Percentiles rank a stretch among this genome's conserved stretches.
Conservation (phyloP, 108 stramenopile genomes). For the Fragilaria radians region DNA sequence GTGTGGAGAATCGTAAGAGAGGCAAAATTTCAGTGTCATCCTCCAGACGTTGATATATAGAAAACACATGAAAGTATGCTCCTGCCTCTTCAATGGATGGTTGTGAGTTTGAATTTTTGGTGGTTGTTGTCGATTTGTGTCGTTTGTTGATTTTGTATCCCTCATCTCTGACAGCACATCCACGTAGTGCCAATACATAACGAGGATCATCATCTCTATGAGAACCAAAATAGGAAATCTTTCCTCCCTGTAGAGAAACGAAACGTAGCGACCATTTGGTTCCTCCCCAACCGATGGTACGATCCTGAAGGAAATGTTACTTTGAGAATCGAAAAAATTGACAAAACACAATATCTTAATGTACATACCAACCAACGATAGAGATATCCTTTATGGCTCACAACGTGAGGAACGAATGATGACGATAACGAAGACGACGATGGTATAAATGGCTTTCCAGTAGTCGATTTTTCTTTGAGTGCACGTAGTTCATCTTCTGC, state of each 20-base stretch:
- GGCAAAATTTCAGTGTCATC: constrained; percentile 57
- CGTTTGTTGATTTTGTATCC: constrained; percentile 61
- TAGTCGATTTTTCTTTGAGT: no score
- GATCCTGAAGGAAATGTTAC: no score
- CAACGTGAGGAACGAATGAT: not conserved
- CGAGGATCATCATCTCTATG: constrained; percentile 55
- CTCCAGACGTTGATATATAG: constrained; percentile 40
- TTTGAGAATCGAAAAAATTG: no score
- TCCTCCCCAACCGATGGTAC: constrained; percentile 73
- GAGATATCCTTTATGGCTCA: not conserved
- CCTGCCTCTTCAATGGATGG: constrained; percentile 40
- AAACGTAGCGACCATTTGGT: constrained; percentile 75
- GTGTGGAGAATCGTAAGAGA: constrained; percentile 68
- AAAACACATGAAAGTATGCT: constrained; percentile 77
- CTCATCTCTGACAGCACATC: constrained; percentile 80
- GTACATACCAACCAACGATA: not conserved
- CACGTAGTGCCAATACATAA: constrained; percentile 52
- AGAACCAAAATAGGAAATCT: constrained; percentile 47
- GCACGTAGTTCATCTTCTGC: no score
- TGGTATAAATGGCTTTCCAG: no score
- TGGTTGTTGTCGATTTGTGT: constrained; percentile 11
- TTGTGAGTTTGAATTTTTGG: no score
- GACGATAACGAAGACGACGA: no score
- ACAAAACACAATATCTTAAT: not conserved
- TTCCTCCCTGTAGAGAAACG: constrained; percentile 50